Evolutionary conservation across 805 yeast genomes (phyloP), one percentile per base, ranked within the genome.

Genomic region (Kregervanrija delftensis): DNA sequence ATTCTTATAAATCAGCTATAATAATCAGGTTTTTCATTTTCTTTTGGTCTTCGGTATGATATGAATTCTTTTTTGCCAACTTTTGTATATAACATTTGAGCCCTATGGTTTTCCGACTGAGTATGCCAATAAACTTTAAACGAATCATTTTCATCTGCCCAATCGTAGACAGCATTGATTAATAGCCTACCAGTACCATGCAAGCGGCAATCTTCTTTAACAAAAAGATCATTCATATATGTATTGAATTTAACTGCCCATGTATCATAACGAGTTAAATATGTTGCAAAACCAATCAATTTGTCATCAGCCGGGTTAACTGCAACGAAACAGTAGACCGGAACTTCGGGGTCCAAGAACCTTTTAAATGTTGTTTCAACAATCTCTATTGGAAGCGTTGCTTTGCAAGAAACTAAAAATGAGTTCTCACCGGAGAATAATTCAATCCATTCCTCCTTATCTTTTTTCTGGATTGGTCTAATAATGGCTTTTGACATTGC

Each of bases 211-310:
- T 55, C 52, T 28, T 61, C 63, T 35, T 59, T 60, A 22, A 77
- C 83, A 53, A 64, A 77, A 42, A 77, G 61, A 58, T 77, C 82
- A 48, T 76, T 76, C 46, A 77, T 60, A 45, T 74, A 76, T 30
- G 74, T 57, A n/a, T 70, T 59, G 46, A 73, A 69, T 17, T 65
- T 62, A 28, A 66, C 50, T 11, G 71, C 61, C 81, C 81, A 77
- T 10, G 82, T 77, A 40, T 69, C 59, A 44, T 70, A 53, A 50
- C 77, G 81, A 37, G 66, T 65, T 42, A 76, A 58, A 52, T 70
- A 77, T 39, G 68, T 68, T 4, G 72, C 78, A 53, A 77, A 68
- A 0, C 82, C 83, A 47, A 77, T 63, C 12, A 72, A 50, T 5
- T 68, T 68, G 3, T 61, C 58, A 2, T 51, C 51, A 5, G 41